Conservation (phyloP, 2,329 filamentous ascomycete genomes). For the Sphaerulina populicola region DNA sequence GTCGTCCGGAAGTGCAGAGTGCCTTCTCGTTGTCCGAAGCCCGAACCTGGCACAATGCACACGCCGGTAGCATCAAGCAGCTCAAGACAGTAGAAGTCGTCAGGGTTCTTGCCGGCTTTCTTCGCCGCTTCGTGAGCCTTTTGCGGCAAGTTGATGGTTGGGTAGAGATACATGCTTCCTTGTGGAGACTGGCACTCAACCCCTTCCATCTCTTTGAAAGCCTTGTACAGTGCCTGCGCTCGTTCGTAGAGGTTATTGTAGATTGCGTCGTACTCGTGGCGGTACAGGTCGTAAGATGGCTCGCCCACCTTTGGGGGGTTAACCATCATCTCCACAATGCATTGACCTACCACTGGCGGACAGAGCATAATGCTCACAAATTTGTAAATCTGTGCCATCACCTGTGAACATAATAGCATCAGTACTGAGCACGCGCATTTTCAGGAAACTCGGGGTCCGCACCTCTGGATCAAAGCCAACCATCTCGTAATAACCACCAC, state of each 20-base stretch:
- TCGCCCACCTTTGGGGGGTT: conserved; percentile 82
- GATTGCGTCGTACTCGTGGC: conserved; percentile 75
- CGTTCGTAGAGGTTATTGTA: conserved; percentile 69
- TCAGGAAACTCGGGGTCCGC: conserved; percentile 3
- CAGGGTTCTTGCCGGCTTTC: conserved; percentile 63
- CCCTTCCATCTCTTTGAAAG: conserved; percentile 91
- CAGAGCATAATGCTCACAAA: conserved; percentile 96
- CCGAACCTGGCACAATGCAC: conserved; percentile 83
- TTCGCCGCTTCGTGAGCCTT: conserved; percentile 70
- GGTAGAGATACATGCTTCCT: conserved; percentile 98
- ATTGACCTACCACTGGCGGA: conserved; percentile 90
- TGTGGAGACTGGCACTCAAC: conserved; percentile 83
- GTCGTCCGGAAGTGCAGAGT: conserved; percentile 93
- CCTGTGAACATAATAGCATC: conserved; percentile 40
- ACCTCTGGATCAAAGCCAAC: conserved; percentile 63
- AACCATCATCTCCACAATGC: conserved; percentile 94
- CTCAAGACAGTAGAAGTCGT: conserved; percentile 90
- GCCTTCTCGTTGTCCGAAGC: conserved; percentile 88
- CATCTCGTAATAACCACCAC: conserved; percentile 95
- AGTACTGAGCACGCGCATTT: conserved; percentile 7
- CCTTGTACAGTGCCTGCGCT: conserved; percentile 76
- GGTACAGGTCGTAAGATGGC: conserved; percentile 74
- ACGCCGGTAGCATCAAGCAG: conserved; percentile 90
- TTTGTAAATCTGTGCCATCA: conserved; percentile 94
- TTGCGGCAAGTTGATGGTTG: conserved; percentile 70